Conservation (phyloP, 495 filamentous ascomycete genomes). For the Cairneyella variabilis region DNA sequence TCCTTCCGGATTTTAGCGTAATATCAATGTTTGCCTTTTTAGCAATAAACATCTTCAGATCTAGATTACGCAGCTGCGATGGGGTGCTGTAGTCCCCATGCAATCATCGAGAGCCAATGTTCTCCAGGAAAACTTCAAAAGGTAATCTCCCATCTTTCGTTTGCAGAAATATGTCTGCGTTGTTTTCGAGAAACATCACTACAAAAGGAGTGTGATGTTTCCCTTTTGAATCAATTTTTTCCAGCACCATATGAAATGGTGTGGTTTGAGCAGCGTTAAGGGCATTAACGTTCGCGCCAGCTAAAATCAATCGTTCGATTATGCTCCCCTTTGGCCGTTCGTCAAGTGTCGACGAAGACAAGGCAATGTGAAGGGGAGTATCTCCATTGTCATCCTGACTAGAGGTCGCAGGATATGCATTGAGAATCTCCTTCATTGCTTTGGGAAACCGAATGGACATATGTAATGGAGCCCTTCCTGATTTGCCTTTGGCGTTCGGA, state of each 20-base stretch:
- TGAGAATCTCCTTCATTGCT: background rate
- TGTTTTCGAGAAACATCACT: background rate
- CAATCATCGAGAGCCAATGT: background rate
- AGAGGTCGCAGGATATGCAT: background rate
- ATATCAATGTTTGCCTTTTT: background rate
- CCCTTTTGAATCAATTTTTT: background rate
- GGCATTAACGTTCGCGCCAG: background rate
- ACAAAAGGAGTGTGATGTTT: background rate
- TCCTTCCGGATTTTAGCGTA: background rate
- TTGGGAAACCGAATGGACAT: background rate
- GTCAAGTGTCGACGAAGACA: background rate
- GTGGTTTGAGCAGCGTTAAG: background rate
- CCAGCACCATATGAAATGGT: background rate
- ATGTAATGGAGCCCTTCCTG: background rate
- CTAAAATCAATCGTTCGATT: background rate
- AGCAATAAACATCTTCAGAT: conserved; percentile 3
- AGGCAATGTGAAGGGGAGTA: background rate
- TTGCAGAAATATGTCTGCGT: background rate
- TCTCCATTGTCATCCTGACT: background rate
- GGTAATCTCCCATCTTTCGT: background rate
- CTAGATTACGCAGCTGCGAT: background rate
- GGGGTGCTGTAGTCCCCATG: background rate
- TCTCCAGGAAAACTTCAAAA: background rate
- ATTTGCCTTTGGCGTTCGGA: background rate
- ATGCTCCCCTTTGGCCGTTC: background rate